Evolutionary conservation across 768 basidiomycete genomes (phyloP), one percentile per base, ranked within the genome.

Genomic region (Termitomyces sp.): DNA sequence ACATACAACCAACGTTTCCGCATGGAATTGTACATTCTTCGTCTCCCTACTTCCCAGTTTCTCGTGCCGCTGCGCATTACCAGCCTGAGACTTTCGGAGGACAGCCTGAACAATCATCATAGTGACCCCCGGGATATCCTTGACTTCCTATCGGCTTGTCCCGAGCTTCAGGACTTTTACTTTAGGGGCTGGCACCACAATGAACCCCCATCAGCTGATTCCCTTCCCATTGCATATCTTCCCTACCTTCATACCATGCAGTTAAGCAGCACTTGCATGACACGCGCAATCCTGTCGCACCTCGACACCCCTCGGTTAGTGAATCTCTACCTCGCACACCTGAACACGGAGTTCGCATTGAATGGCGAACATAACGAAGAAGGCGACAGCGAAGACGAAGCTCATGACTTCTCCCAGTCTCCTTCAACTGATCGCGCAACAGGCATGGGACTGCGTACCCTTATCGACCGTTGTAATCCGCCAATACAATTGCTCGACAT

Each of bases 371-470:
- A 67, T 40, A 56, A 67, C 41, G 88, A 89, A 54, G 72, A 77
- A 6, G 88, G 88, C 32, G 90, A 90, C 59, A 86, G 82, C 61
- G 88, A 88, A 8, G 89, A 91, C 61, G 89, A 89, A 63, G 84
- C 83, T 16, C 62, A 69, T 16, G 90, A 92, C 71, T 89, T 78
- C 62, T 91, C 90, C 4, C 87, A 87, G 64, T 89, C 87, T 5
- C 87, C 86, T 17, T 87, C 75, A 65, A 91, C 86, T 53, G 90
- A 91, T 68, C 85, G 80, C 47, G 86, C 86, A 21, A 91, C 87
- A 2, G 90, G 90, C 21, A 88, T 90, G 87, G 90, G 90, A 11
- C 71, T 92, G 21, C 84, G 90, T 29, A 77, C 73, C 44, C 79
- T 92, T 54, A 77, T 90, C 32, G 65, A 71, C 9, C 81, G 86